Conservation (phyloP, 2,329 filamentous ascomycete species). For the Cryphonectria radicalis region DNA sequence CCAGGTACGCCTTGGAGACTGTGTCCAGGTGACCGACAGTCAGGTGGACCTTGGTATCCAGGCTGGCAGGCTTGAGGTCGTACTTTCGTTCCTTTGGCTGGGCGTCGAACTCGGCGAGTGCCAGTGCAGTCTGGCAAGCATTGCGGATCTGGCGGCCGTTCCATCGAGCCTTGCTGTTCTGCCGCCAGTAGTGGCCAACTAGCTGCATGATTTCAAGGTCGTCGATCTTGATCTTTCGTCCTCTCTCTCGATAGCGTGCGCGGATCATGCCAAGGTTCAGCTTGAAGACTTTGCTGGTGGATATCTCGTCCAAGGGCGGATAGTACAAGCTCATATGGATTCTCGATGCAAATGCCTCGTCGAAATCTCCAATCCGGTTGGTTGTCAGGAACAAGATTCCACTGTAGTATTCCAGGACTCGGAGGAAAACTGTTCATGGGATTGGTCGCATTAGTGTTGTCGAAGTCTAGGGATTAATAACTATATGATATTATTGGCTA, state of each 20-base stretch:
- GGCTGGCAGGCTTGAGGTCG: neutral
- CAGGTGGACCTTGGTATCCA: constrained; percentile 7
- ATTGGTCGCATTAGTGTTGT: too few species aligned
- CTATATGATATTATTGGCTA: neutral
- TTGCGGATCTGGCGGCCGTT: constrained; percentile 28
- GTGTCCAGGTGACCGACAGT: constrained; percentile 1
- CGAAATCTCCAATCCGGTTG: constrained; percentile 49
- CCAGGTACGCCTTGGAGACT: constrained; percentile 10
- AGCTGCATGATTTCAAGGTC: neutral
- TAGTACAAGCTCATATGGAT: constrained; percentile 45
- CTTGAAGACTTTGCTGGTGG: constrained; percentile 36
- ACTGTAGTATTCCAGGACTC: constrained; percentile 46
- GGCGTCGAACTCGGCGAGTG: constrained; percentile 20
- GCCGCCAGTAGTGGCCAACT: neutral
- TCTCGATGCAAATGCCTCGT: constrained; percentile 48
- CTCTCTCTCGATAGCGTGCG: neutral
- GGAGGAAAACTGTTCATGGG: constrained; percentile 42
- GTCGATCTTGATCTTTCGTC: neutral
- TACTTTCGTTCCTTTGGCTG: constrained; percentile 13
- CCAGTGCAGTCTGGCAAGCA: constrained; percentile 23
- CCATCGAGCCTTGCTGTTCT: constrained; percentile 8
- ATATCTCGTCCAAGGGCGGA: constrained; percentile 32
- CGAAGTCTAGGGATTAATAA: too few species aligned
- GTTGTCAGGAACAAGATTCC: constrained; percentile 51
- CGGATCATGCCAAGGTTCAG: constrained; percentile 35